A percentile compares a stretch with the other conserved stretches of the same genome.
These are phyloP conservation scores for Clitopilus passeckerianus DNA, from an alignment of 768 basidiomycete genomes.

Conservation along the genomic window DNA sequence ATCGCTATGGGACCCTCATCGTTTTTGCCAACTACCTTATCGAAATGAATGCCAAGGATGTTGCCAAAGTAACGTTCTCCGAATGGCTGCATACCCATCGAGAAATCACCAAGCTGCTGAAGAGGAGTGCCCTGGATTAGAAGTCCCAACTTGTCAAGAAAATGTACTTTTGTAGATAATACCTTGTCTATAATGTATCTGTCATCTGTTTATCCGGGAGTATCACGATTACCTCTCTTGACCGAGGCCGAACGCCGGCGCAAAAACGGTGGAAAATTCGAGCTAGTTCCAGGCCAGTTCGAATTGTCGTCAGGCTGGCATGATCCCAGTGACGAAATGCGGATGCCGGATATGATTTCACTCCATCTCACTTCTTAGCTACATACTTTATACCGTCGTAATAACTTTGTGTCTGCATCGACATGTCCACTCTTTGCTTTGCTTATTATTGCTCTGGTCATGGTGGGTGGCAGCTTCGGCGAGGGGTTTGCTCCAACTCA, in stretches of 20 bases:
- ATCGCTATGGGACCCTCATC: constrained; percentile 87
- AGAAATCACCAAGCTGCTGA: constrained; percentile 76
- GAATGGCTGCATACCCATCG: constrained; percentile 79
- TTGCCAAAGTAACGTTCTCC: constrained; percentile 55
- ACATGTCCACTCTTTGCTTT: constrained; percentile 29
- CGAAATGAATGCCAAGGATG: constrained; percentile 44
- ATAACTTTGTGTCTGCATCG: background rate
- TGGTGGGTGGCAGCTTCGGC: constrained; percentile 33
- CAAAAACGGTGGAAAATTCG: background rate
- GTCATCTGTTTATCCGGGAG: background rate
- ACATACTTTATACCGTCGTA: background rate
- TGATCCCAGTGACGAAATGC: background rate
- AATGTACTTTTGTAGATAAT: background rate
- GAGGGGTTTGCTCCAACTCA: background rate
- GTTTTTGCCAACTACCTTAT: constrained; percentile 95
- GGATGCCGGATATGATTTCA: background rate
- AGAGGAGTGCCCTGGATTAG: constrained; percentile 60
- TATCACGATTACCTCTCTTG: background rate
- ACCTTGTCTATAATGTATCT: background rate
- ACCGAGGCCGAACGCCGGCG: background rate
- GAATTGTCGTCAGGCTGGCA: background rate
- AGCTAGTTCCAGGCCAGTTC: background rate
- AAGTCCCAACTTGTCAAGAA: background rate
- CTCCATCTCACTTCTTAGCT: background rate
- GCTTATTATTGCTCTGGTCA: constrained; percentile 78